Evolutionary conservation across 2,329 filamentous ascomycete species (phyloP), one percentile per base, ranked within the genome.

Genomic region (Colletotrichum eleusines): DNA sequence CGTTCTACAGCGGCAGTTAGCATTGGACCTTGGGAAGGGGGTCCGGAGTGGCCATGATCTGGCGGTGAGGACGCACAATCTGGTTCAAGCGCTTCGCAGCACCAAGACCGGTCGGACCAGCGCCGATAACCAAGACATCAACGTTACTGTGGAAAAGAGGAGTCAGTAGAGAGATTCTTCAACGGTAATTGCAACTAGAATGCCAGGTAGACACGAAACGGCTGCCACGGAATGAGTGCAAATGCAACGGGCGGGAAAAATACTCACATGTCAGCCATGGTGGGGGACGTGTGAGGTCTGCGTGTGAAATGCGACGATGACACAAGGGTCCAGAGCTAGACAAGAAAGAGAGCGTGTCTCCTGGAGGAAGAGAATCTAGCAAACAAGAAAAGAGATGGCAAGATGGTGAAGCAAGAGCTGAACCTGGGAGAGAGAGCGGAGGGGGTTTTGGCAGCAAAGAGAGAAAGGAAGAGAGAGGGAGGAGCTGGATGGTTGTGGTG

Each of bases 61-160:
- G 77, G 79, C 77, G 78, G 78, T 78, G 76, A 79, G 75, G 51
- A 81, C 91, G 76, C 87, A 98, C 96, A 80, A 98, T 91, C 85
- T 99, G 96, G 84, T 98, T 92, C 76, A 99, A 90, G 81, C 96
- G 94, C 88, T 99, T 99, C 78, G 96, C 96, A 81, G 96, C 96
- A 88, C 96, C 96, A 77, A 98, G 90, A 84, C 96, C 96, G 80
- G 96, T 98, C 78, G 96, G 96, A 80, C 96, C 96, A 84, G 95
- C 95, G 80, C 96, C 96, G 86, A 98, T 98, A 83, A 99, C 91
- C 81, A 99, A 94, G 77, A 99, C 92, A 85, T 99, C 96, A 81
- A 98, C 94, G 79, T 94, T 91, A 83, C 94, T 97, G 82, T 18
- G 69, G 28, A 51, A 28, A 54, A 40, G 8, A 59, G 55, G 5